A percentile compares a stretch with the other conserved stretches of the same genome.
Conservation (phyloP, 2,329 filamentous ascomycete genomes). For the Monilinia fructigena region DNA sequence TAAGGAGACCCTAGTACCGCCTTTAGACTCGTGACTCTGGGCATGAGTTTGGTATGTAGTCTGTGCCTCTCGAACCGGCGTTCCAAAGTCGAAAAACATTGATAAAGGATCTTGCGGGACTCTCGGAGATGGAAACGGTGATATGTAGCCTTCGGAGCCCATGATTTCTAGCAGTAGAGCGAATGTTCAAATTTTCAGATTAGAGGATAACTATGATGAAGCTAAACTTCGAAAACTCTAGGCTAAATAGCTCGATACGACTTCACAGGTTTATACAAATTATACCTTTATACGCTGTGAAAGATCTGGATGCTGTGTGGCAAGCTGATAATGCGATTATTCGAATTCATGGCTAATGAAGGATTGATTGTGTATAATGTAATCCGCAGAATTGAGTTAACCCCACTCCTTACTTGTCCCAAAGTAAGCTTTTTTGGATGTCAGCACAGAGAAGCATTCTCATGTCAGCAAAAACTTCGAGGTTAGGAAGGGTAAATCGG, state of each 20-base stretch:
- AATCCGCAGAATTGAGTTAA: not conserved
- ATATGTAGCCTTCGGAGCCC: not conserved
- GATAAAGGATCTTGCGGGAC: conserved; percentile 25
- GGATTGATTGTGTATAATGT: not conserved
- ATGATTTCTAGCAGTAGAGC: not conserved
- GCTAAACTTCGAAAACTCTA: not conserved
- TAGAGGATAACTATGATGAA: not conserved
- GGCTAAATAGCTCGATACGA: not conserved
- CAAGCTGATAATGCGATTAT: conserved; percentile 13
- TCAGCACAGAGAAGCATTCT: conserved; percentile 5
- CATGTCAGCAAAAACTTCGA: conserved; percentile 15
- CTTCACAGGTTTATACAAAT: not conserved
- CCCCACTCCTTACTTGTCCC: not conserved
- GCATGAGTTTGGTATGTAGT: not conserved
- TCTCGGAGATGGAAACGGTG: not conserved
- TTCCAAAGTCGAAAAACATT: conserved; percentile 33
- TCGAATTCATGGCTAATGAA: not conserved
- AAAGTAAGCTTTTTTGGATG: conserved; percentile 14
- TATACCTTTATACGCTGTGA: not conserved
- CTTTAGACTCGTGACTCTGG: conserved; percentile 23
- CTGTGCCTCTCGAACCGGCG: conserved; percentile 18
- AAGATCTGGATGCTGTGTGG: not conserved
- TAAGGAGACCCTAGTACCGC: conserved; percentile 45
- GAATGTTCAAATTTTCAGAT: not conserved
- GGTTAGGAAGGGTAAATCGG: not conserved